These are phyloP conservation scores for Raphanus raphanistrum DNA, from an alignment of 345 rosid genomes.

Conservation along the genomic window DNA sequence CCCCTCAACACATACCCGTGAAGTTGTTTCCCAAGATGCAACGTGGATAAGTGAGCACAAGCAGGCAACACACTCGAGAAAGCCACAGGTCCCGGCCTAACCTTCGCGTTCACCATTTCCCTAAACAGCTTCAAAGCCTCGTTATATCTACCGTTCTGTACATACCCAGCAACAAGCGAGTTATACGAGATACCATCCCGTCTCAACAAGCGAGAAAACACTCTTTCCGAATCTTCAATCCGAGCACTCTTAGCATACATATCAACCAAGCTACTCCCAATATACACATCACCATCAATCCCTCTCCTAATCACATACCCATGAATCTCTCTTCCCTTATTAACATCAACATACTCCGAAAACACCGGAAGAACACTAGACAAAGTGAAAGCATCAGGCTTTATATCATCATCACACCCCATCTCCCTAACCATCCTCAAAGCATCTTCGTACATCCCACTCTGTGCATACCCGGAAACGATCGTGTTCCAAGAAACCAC, in stretches of 20 bases:
- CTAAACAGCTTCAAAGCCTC: conserved; percentile 65
- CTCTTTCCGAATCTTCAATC: conserved; percentile 49
- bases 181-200: conserved; percentile 76
- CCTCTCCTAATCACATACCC: conserved; percentile 69
- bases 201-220: conserved; percentile 48
- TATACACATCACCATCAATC: conserved; percentile 47
- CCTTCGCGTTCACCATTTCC: conserved; percentile 54
- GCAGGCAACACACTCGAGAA: conserved; percentile 86
- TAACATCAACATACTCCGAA: conserved; percentile 57
- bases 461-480: conserved; percentile 64
- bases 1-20: conserved; percentile 65
- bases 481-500: conserved; percentile 85
- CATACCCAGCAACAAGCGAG: conserved; percentile 70
- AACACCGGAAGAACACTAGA: conserved; percentile 78
- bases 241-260: conserved; percentile 77
- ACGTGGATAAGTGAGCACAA: conserved; percentile 68
- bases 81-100: conserved; percentile 59
- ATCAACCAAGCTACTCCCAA: conserved; percentile 76
- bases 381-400: conserved; percentile 80
- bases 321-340: conserved; percentile 79
- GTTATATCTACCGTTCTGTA: conserved; percentile 68
- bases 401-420: conserved; percentile 49
- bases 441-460: conserved; percentile 67
- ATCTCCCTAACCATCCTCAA: conserved; percentile 66
- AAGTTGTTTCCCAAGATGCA: conserved; percentile 80